Percentiles rank a stretch among this genome's conserved stretches.
These are phyloP conservation scores for Picea glauca DNA, from an alignment of 75 land plant species.

Conservation along the genomic window DNA sequence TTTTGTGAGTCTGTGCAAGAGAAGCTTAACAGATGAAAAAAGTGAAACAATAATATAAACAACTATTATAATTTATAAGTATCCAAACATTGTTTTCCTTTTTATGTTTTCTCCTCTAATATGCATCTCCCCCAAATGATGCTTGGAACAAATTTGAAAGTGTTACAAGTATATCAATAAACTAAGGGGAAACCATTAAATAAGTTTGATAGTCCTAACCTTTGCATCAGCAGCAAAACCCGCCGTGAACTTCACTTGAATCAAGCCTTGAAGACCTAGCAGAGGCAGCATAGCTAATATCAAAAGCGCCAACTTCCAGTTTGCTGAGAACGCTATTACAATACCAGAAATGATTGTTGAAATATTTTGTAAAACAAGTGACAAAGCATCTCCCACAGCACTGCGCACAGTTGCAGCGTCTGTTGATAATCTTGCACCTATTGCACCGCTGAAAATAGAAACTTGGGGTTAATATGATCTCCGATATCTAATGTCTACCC, in stretches of 20 bases:
- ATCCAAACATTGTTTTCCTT: too few species aligned
- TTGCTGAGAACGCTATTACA: slow-evolving; percentile 43
- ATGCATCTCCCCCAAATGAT: too few species aligned
- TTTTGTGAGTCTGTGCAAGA: too few species aligned
- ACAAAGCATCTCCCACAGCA: slow-evolving; percentile 50
- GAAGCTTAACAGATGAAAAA: too few species aligned
- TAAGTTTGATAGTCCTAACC: slow-evolving; percentile 17
- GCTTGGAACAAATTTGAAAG: background rate
- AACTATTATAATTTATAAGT: too few species aligned
- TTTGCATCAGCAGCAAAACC: slow-evolving; percentile 63
- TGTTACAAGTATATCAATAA: background rate
- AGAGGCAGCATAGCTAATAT: slow-evolving; percentile 49
- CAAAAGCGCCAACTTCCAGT: slow-evolving; percentile 46
- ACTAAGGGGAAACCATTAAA: background rate
- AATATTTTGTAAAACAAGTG: slow-evolving; percentile 39
- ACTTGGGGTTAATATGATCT: background rate
- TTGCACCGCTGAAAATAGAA: slow-evolving; percentile 35
- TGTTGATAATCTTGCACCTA: slow-evolving; percentile 47
- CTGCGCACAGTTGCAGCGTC: slow-evolving; percentile 51
- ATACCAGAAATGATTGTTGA: slow-evolving; percentile 37
- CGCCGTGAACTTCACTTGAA: slow-evolving; percentile 34
- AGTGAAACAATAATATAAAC: too few species aligned
- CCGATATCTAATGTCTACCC: background rate
- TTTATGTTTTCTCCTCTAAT: too few species aligned
- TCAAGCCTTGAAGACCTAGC: slow-evolving; percentile 35